Evolutionary conservation across 768 basidiomycete species (phyloP).

Genomic region (Sarcodon sp.): DNA sequence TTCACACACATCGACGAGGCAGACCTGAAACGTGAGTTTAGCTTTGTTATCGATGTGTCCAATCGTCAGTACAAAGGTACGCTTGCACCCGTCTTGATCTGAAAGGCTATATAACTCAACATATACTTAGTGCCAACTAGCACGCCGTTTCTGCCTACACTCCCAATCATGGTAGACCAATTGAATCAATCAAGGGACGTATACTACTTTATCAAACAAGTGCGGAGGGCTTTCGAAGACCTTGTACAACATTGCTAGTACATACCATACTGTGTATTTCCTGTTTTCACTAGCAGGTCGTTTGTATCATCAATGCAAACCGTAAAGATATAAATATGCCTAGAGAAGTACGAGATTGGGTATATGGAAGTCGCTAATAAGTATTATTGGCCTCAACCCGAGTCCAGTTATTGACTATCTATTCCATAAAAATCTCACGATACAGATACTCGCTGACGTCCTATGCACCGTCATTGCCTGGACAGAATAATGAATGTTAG

Average conservation of each 20-base stretch:
- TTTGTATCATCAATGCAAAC: neutral
- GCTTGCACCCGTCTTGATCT: constrained; percentile 5
- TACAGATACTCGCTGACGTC: neutral
- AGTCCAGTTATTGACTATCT: no score
- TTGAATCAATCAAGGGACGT: constrained; percentile 64
- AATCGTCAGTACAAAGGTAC: constrained; percentile 51
- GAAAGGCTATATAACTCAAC: constrained; percentile 2
- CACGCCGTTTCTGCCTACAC: constrained; percentile 52
- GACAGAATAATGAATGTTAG: neutral
- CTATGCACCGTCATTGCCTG: constrained; percentile 15
- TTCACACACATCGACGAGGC: constrained; percentile 53
- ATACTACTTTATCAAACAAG: constrained; percentile 55
- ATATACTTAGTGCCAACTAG: constrained; percentile 56
- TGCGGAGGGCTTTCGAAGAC: constrained; percentile 41
- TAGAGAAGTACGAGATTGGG: no score
- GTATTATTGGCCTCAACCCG: no score
- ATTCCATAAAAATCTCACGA: no score
- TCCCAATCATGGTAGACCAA: constrained; percentile 55
- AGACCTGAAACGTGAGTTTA: constrained; percentile 51
- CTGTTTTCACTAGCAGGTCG: neutral
- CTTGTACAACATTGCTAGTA: constrained; percentile 5
- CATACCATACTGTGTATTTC: no score
- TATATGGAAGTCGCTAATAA: no score
- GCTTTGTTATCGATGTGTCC: constrained; percentile 66
- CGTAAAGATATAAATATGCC: no score